Percentiles rank a stretch among this genome's conserved stretches.
These are phyloP conservation scores for Mycena albidolilacea DNA, from an alignment of 768 basidiomycete genomes.

Conservation along the genomic window DNA sequence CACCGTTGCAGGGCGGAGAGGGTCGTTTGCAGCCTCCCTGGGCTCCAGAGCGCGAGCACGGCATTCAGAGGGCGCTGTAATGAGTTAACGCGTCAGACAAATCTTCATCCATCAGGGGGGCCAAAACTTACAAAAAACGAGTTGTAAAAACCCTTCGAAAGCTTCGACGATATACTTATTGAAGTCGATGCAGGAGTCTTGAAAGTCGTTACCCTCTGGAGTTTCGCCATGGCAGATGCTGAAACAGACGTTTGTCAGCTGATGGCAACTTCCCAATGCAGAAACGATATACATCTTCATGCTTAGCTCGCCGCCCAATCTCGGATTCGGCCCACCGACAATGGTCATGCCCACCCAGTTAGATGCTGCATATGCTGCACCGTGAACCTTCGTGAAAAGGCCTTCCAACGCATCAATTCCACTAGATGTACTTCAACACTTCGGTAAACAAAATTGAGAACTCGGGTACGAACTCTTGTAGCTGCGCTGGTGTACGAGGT, in stretches of 20 bases:
- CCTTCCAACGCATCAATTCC: not conserved
- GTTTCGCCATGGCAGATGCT: constrained; percentile 23
- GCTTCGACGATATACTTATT: constrained; percentile 1
- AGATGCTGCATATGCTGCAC: not conserved
- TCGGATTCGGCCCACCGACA: constrained; percentile 14
- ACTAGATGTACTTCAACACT: not conserved
- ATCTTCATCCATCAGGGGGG: too few species aligned
- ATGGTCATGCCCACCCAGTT: constrained; percentile 17
- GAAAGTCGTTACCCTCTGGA: constrained; percentile 24
- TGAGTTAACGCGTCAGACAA: too few species aligned
- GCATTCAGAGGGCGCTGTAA: too few species aligned
- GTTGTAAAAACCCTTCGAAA: not conserved
- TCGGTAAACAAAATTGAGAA: too few species aligned
- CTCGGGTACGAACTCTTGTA: constrained; percentile 6
- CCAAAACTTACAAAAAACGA: not conserved
- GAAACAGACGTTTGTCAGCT: not conserved
- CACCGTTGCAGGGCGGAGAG: too few species aligned
- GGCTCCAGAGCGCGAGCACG: too few species aligned
- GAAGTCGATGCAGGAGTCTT: constrained; percentile 12
- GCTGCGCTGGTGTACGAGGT: not conserved
- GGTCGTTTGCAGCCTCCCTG: too few species aligned
- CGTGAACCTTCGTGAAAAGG: constrained; percentile 7
- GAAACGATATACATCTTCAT: constrained; percentile 9
- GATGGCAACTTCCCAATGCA: not conserved
- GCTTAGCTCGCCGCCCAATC: constrained; percentile 7